Base-by-base conservation (phyloP, 1,139 yeast species). In the Candida tunisiensis region DNA sequence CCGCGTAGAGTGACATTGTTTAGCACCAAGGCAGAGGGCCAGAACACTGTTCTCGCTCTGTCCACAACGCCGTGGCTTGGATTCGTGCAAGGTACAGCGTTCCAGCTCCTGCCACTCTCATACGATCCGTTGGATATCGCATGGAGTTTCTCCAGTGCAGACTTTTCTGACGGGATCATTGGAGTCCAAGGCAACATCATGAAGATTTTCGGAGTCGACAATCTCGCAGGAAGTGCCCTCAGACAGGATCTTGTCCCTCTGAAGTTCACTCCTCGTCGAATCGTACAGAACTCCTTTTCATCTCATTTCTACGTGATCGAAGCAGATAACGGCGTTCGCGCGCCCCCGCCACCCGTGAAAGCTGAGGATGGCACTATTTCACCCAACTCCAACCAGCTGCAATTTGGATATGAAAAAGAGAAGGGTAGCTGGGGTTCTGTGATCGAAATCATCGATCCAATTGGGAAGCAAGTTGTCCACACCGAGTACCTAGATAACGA, bases 191-290 rank as follows among this genome's bases (percentile, higher is more conserved):
- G 62, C 4, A 60, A 57, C 26, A 58, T 57, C 16, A 55, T 79
- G 38, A 53, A 63, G 3, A 75, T 80, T 22, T 66, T 75, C 44
- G 65, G 74, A 1, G 46, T 77, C 13, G 79, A 74, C 31, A 62
- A 60, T 27, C n/a, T n/a, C n/a, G 47, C 64, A 4, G 53, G 51
- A 11, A 60, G 64, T 25, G 69, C 68, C 26, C 55, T 69, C 29
- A 54, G 58, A 21, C 55, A 62, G 6, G 62, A 56, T 11, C 51
- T 53, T 17, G 36, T 64, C 8, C 53, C 55, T 13, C 47, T 77
- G 27, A 48, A 66, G 16, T 64, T 65, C 32, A 59, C 72, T 2
- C 83, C 85, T 1, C 60, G 65, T 30, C 51, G 55, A 23, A 45
- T 74, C 36, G 53, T 33, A 34, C 27, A 49, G 35, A 30, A 34